Base-by-base conservation (phyloP, 2,329 filamentous ascomycete genomes). In the Colletotrichum paranaense region DNA sequence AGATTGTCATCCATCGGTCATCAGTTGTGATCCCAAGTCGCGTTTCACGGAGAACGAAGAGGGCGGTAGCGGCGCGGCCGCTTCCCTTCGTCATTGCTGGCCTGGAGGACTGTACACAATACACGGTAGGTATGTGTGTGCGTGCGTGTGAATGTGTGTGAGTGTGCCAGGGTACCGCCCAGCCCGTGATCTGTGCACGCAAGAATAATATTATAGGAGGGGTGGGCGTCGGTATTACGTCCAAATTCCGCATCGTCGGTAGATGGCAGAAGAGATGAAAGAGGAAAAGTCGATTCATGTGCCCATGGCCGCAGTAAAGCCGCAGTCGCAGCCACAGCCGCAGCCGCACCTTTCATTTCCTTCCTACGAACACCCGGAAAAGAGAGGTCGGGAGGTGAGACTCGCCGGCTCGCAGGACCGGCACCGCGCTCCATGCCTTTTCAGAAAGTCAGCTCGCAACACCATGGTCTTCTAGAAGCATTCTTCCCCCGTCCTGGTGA, bases 381-480 rank as follows among this genome's bases (percentile, higher is more conserved):
- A 49, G 42, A 49, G 42, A 49, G 19, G 7, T 8, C 42, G 55
- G 3, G 8, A 65, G 62, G 28, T 16, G 32, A 22, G 60, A 55
- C 55, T 73, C 52, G 68, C 65, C 67, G 67, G 55, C 56, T 62
- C 55, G 46, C n/a, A 65, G 59, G 46, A 59, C 70, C 60, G 67
- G 26, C 42, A 30, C 24, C 26, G 28, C 32, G 56, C 65, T 63
- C 42, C 60, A 63, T 55, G 26, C 46, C 46, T 30, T 56, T 42
- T 42, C 32, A 28, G 16, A 65, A 32, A 22, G 14, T 32, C 32
- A 32, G 24, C 38, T 68, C 60, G 56, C 65, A 68, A 73, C 42
- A 60, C 46, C 28, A 60, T 62, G 52, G 63, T 28, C 59, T 74
- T 74, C 73, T 69, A 73, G 73, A 74, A 74, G 59, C 64, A 56